Evolutionary conservation across 768 basidiomycete species (phyloP), one percentile per base, ranked within the genome.

Genomic region (Suillus bovinus): DNA sequence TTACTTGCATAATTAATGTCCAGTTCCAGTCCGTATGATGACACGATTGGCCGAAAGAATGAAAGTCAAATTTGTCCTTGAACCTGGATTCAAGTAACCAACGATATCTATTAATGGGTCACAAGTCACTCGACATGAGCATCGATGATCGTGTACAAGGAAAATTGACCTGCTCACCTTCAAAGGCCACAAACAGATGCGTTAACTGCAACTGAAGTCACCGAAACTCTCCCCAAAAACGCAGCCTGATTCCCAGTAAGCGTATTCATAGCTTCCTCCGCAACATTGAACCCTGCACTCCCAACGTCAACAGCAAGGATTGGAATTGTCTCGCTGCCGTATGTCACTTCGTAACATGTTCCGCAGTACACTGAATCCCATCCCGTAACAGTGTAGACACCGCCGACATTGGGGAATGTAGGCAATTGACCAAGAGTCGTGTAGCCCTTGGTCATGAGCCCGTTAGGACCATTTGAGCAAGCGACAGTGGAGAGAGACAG

Each of bases 221-320:
- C 84, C 16, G 76, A 52, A 24, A 88, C 77, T 29, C 81, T 73
- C 10, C 87, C 87, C 29, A 83, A 68, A 39, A 77, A 68, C 46
- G 70, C 76, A 0, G 81, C 86, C 66, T 82, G 72, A 39, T 75
- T 77, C 54, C 75, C 73, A 13, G 86, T 87, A 63, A 87, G 69
- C 16, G 66, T 67, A 63, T 87, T 80, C 84, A 87, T 83, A n/a
- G 86, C 84, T 24, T 68, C 72, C 64, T 79, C 67, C 0, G 84
- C 80, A 33, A 87, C 70, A 61, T 82, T 84, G 66, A 84, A 86
- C 8, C 78, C 80, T 0, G 64, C 64, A 3, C 5, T 31, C 11
- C 67, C 64, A 20, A 54, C 53, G 44, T 77, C 78, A 11, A 78
- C 68, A 6, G 75, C 77, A 59, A 74, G 61, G 5, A 71, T 54